phyloP scores from a whole-genome alignment of 306 rosid genomes.

The Astragalus glycyphyllos region DNA sequence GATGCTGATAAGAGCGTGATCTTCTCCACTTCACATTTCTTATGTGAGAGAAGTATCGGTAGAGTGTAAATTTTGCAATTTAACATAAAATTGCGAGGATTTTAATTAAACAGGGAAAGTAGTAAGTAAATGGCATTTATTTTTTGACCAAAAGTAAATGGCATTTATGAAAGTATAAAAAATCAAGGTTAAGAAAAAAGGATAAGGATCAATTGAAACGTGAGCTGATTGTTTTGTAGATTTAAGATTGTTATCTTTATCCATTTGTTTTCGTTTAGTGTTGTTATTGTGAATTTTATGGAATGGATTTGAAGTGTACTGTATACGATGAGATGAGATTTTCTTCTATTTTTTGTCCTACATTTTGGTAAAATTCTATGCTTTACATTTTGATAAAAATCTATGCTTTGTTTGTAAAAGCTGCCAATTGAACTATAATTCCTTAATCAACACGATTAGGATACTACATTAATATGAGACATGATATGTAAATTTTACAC shows the following conservation, averaged over 20 bases:
- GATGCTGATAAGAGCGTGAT: conserved; percentile 25
- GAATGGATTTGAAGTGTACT: conserved; percentile 4
- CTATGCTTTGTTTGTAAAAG: not conserved
- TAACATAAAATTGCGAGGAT: too few relatives aligned
- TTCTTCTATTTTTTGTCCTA: not conserved
- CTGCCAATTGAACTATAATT: not conserved
- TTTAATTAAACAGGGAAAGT: not conserved
- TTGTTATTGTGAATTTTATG: conserved; percentile 23
- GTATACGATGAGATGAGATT: not conserved
- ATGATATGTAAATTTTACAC: too few relatives aligned
- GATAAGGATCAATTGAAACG: not conserved
- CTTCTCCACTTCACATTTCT: not conserved
- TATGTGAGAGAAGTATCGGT: not conserved
- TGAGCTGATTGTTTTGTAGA: not conserved
- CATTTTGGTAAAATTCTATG: not conserved
- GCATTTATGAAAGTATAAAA: not conserved
- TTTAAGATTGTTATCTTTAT: not conserved
- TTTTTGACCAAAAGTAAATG: too few relatives aligned
- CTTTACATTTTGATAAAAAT: not conserved
- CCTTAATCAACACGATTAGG: too few relatives aligned
- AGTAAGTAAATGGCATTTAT: not conserved
- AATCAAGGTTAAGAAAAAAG: not conserved
- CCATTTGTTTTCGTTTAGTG: conserved; percentile 22
- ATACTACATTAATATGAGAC: too few relatives aligned
- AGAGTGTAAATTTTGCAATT: too few relatives aligned